phyloP scores from a whole-genome alignment of 495 filamentous ascomycete species.

The Penicillium ochrochloron region DNA sequence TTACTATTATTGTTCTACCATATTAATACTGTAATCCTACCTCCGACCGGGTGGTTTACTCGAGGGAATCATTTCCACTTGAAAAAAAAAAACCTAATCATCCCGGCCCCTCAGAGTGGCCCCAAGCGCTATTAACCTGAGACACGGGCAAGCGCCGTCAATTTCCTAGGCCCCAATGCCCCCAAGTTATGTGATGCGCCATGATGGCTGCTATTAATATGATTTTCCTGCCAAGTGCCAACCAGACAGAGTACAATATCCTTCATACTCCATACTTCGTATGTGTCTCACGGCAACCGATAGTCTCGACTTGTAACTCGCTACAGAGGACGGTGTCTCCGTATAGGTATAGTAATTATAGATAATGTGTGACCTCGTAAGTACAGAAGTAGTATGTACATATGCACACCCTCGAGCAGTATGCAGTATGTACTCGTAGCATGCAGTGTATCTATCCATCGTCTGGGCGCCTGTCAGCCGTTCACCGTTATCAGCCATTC shows the following conservation, averaged over 20 bases:
- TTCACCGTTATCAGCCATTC: not conserved
- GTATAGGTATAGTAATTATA: not conserved
- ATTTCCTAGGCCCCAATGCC: not conserved
- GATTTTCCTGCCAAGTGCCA: not conserved
- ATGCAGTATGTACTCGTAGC: not conserved
- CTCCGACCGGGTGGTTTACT: not conserved
- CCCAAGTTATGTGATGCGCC: not conserved
- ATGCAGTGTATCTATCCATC: not conserved
- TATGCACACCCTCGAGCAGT: not conserved
- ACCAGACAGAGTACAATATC: not conserved
- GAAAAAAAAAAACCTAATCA: not conserved
- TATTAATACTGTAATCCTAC: no score
- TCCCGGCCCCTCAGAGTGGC: constrained; percentile 9
- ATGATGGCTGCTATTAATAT: not conserved
- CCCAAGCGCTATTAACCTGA: constrained; percentile 24
- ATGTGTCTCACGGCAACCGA: not conserved
- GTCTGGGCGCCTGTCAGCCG: not conserved
- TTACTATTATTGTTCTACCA: not conserved
- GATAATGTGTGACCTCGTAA: not conserved
- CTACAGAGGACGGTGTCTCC: not conserved
- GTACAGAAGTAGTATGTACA: not conserved
- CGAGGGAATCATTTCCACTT: no score
- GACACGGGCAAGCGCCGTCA: constrained; percentile 24
- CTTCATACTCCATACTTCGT: not conserved
- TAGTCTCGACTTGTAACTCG: not conserved